Percentiles rank a stretch among this genome's conserved stretches.
phyloP scores from a whole-genome alignment of 257 asterid species.

The Solanum lycopersicoides region DNA sequence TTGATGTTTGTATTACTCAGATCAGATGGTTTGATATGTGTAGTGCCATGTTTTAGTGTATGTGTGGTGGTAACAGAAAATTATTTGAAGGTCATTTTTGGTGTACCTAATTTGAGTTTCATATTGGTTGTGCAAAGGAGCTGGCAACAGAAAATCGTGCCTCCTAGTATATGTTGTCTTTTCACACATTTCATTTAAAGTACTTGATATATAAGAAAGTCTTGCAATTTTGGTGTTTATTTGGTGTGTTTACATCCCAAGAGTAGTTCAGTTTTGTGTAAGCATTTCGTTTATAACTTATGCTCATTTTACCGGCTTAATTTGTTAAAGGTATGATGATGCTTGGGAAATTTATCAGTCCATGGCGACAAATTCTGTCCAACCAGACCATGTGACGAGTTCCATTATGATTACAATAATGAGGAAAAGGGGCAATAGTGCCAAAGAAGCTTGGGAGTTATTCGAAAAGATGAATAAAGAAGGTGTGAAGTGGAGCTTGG shows the following conservation, averaged over 20 bases:
- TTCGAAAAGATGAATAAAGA: constrained; percentile 54
- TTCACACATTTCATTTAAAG: neutral
- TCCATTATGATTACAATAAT: constrained; percentile 73
- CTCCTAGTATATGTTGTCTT: neutral
- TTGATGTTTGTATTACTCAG: neutral
- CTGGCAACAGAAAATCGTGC: neutral
- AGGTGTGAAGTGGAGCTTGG: constrained; percentile 79
- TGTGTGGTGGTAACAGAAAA: neutral
- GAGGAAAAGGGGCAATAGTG: constrained; percentile 68
- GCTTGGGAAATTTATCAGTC: constrained; percentile 62
- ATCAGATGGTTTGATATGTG: neutral
- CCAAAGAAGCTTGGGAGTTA: constrained; percentile 74
- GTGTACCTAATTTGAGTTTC: neutral
- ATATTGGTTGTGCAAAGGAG: neutral
- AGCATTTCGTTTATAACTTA: neutral
- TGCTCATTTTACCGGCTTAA: neutral
- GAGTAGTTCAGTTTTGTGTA: neutral
- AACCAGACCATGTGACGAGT: constrained; percentile 77
- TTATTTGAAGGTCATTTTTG: neutral
- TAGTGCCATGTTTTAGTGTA: neutral
- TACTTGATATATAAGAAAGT: neutral
- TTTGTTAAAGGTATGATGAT: constrained; percentile 57
- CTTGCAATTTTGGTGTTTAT: neutral
- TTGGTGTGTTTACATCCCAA: neutral
- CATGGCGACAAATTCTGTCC: constrained; percentile 54